phyloP scores from a whole-genome alignment of 2,329 filamentous ascomycete genomes.

The Aspergillus floridensis region DNA sequence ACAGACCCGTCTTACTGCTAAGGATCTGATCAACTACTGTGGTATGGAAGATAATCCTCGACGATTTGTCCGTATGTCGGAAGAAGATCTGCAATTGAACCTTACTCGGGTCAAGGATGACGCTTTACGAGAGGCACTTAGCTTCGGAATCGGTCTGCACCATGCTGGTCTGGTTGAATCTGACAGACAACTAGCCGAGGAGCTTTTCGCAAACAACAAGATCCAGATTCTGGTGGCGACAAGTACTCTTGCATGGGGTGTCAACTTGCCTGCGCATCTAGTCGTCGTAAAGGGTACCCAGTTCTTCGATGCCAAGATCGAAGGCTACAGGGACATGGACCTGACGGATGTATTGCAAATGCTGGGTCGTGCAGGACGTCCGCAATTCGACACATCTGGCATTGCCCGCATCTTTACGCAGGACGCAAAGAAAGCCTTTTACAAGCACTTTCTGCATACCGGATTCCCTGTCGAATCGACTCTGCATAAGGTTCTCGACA shows the following conservation, averaged over 20 bases:
- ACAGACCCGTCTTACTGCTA: constrained; percentile 91
- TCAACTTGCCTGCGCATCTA: constrained; percentile 93
- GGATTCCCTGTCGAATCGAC: constrained; percentile 97
- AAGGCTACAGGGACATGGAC: constrained; percentile 98
- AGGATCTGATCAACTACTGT: constrained; percentile 94
- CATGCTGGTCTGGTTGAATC: constrained; percentile 96
- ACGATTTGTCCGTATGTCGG: constrained; percentile 88
- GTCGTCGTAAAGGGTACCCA: constrained; percentile 98
- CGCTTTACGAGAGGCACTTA: constrained; percentile 86
- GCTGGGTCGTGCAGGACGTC: constrained; percentile 90
- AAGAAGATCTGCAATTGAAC: constrained; percentile 87
- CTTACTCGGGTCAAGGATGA: constrained; percentile 91
- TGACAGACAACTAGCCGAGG: constrained; percentile 85
- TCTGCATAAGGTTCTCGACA: constrained; percentile 91
- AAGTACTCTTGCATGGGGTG: constrained; percentile 95
- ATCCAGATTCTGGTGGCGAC: constrained; percentile 96
- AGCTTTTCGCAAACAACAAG: constrained; percentile 95
- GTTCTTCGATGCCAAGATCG: constrained; percentile 95
- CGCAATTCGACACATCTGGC: constrained; percentile 93
- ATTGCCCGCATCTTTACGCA: constrained; percentile 98
- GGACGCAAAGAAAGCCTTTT: constrained; percentile 96
- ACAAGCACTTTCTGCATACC: constrained; percentile 98
- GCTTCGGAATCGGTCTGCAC: constrained; percentile 94
- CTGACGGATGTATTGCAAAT: constrained; percentile 97
- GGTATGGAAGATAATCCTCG: constrained; percentile 98